Evolutionary conservation across 164 flowering plant genomes (phyloP).

Genomic region (Vitis labrusca): DNA sequence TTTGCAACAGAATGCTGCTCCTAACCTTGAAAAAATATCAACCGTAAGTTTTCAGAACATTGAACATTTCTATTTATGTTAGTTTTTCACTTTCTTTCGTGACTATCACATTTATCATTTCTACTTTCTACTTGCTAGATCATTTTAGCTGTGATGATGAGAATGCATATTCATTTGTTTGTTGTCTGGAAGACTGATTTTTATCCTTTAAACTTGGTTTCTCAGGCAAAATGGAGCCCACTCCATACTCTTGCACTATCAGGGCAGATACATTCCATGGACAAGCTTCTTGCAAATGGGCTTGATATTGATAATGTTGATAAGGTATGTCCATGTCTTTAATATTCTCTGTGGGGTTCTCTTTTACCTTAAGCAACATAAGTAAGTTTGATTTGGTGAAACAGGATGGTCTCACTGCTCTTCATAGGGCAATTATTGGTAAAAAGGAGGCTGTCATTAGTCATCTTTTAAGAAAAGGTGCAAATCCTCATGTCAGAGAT

Average conservation of each 20-base stretch:
- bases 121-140: neutral
- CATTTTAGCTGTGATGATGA: neutral
- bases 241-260: slow-evolving; percentile 78
- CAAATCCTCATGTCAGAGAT: slow-evolving; percentile 77
- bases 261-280: slow-evolving; percentile 69
- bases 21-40: slow-evolving; percentile 62
- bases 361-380: slow-evolving; percentile 4
- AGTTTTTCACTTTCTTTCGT: neutral
- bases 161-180: neutral
- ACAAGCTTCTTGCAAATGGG: slow-evolving; percentile 64
- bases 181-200: neutral
- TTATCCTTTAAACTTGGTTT: neutral
- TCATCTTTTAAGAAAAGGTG: slow-evolving; percentile 95
- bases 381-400: slow-evolving; percentile 19
- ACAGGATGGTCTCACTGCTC: slow-evolving; percentile 89
- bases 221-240: slow-evolving; percentile 66
- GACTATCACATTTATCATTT: neutral
- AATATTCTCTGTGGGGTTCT: neutral
- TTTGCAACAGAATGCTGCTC: slow-evolving; percentile 55
- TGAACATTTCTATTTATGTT: neutral
- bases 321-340: slow-evolving; percentile 38
- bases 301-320: slow-evolving; percentile 60
- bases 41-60: slow-evolving; percentile 45
- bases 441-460: slow-evolving; percentile 87
- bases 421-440: slow-evolving; percentile 79